These are phyloP conservation scores for Polyrhizophydium stewartii DNA, from an alignment of 371 early-diverging fungal genomes.

Conservation along the genomic window DNA sequence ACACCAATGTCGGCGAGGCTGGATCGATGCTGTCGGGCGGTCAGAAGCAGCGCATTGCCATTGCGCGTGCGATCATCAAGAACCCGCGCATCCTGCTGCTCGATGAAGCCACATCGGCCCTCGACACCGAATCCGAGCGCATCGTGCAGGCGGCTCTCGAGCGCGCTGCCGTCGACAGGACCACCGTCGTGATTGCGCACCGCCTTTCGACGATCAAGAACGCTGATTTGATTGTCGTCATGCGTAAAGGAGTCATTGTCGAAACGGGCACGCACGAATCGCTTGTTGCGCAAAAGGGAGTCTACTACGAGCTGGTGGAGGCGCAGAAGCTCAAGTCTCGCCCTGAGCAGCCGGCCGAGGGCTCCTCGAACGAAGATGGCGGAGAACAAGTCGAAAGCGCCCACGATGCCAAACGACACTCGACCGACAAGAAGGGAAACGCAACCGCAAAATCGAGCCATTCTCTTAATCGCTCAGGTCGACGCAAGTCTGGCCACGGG, in stretches of 20 bases:
- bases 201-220: slow-evolving; percentile 79
- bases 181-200: slow-evolving; percentile 71
- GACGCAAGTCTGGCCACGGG: too few relatives aligned
- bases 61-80: slow-evolving; percentile 67
- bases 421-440: too few relatives aligned
- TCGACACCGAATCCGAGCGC: slow-evolving; percentile 88
- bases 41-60: slow-evolving; percentile 56
- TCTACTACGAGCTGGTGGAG: slow-evolving; percentile 35
- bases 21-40: slow-evolving; percentile 39
- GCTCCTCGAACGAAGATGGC: too few relatives aligned
- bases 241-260: slow-evolving; percentile 69
- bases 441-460: too few relatives aligned
- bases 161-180: slow-evolving; percentile 29
- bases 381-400: too few relatives aligned
- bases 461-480: too few relatives aligned
- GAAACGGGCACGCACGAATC: slow-evolving; percentile 81
- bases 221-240: slow-evolving; percentile 80
- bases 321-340: slow-evolving; percentile 32
- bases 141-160: slow-evolving; percentile 72
- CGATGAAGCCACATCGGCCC: slow-evolving; percentile 78
- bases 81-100: slow-evolving; percentile 49
- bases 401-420: too few relatives aligned
- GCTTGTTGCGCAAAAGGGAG: slow-evolving; percentile 46
- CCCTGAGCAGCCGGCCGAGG: too few relatives aligned
- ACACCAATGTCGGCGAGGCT: slow-evolving; percentile 54